Evolutionary conservation across 1,139 yeast species (phyloP).

Genomic region (Hansenula sp.): DNA sequence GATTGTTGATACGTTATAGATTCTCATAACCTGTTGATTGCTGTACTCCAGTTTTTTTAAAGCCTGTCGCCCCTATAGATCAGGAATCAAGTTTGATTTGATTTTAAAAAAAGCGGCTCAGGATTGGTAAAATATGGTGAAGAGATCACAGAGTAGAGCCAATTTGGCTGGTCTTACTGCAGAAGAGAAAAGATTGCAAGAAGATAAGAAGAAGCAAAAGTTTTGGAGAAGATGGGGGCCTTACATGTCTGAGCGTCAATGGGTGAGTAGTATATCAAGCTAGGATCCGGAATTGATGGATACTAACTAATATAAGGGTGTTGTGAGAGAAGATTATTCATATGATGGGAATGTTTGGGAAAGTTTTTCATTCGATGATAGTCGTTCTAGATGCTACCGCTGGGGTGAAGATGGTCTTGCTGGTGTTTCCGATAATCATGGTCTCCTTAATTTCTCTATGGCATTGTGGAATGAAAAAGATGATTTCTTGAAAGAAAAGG

Average conservation of each 20-base stretch:
- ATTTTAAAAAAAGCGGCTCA: not conserved
- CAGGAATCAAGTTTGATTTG: not conserved
- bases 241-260: slow-evolving; percentile 83
- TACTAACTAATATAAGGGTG: slow-evolving; percentile 10
- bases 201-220: slow-evolving; percentile 51
- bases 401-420: slow-evolving; percentile 99
- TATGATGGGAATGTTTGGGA: slow-evolving; percentile 90
- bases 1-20: no score
- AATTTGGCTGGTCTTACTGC: slow-evolving; percentile 36
- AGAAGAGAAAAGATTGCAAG: slow-evolving; percentile 66
- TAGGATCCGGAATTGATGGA: not conserved
- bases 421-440: slow-evolving; percentile 87
- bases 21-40: no score
- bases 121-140: slow-evolving; percentile 8
- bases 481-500: slow-evolving; percentile 77
- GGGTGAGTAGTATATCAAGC: slow-evolving; percentile 38
- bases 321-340: slow-evolving; percentile 87
- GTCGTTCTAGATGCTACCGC: slow-evolving; percentile 76
- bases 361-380: slow-evolving; percentile 84
- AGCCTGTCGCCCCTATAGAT: no score
- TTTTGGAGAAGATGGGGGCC: slow-evolving; percentile 95
- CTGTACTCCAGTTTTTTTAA: no score
- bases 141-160: slow-evolving; percentile 20
- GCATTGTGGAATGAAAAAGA: slow-evolving; percentile 94
- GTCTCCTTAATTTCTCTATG: slow-evolving; percentile 65